These are phyloP conservation scores for Clavispora phyllophila DNA, from an alignment of 805 yeast species.

Conservation along the genomic window DNA sequence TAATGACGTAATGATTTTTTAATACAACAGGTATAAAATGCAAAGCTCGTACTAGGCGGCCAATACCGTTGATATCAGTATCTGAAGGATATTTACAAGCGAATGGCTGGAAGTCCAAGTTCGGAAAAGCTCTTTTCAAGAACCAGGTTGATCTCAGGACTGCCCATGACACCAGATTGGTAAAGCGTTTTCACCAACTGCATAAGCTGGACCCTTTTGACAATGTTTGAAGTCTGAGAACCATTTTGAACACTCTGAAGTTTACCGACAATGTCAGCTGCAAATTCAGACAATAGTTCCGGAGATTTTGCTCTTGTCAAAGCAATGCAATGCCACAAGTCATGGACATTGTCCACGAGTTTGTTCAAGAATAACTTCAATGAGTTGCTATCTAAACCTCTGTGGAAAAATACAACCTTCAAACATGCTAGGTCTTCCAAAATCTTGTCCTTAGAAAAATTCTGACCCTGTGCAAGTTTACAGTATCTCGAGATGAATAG, in stretches of 20 bases:
- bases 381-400: conserved; percentile 12
- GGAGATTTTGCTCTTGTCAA: conserved; percentile 12
- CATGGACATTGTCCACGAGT: conserved; percentile 18
- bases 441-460: conserved; percentile 8
- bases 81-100: neutral
- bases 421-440: conserved; percentile 19
- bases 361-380: conserved; percentile 20
- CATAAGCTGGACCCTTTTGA: conserved; percentile 16
- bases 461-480: conserved; percentile 3
- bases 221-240: conserved; percentile 3
- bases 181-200: conserved; percentile 13
- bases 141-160: neutral
- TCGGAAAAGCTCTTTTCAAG: neutral
- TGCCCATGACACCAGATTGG: neutral
- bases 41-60: neutral
- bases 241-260: conserved; percentile 13
- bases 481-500: conserved; percentile 15
- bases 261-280: conserved; percentile 16
- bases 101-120: neutral
- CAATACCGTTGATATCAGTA: neutral
- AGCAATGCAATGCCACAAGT: conserved; percentile 24
- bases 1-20: neutral
- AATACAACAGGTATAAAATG: too few relatives aligned
- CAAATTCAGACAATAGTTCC: conserved; percentile 12
- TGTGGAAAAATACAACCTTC: conserved; percentile 27